phyloP scores from a whole-genome alignment of 2,329 filamentous ascomycete genomes.

The Penicillium hordei region DNA sequence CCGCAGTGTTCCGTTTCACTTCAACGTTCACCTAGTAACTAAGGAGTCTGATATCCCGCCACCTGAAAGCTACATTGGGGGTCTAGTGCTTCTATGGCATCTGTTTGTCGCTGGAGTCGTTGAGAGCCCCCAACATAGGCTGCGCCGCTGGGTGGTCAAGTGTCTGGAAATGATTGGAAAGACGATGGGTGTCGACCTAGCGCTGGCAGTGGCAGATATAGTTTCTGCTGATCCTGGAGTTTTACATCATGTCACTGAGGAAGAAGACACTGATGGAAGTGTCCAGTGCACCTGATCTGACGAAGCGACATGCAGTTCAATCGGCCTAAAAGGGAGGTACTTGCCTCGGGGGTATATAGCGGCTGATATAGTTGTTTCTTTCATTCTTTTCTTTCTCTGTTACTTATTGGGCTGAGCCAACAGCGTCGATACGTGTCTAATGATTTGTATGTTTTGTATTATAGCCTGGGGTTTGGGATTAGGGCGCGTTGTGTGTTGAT shows the following conservation, averaged over 20 bases:
- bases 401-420: background rate
- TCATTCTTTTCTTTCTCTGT: background rate
- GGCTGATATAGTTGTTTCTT: background rate
- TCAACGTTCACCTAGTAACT: slow-evolving; percentile 27
- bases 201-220: slow-evolving; percentile 37
- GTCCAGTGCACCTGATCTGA: background rate
- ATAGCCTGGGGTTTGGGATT: background rate
- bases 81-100: slow-evolving; percentile 40
- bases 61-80: slow-evolving; percentile 33
- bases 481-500: background rate
- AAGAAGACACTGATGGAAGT: slow-evolving; percentile 18
- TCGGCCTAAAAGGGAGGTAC: background rate
- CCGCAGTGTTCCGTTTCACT: slow-evolving; percentile 38
- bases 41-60: slow-evolving; percentile 17
- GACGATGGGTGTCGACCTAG: slow-evolving; percentile 41
- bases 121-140: slow-evolving; percentile 27
- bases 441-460: background rate
- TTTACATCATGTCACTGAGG: slow-evolving; percentile 23
- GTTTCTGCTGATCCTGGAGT: slow-evolving; percentile 30
- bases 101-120: slow-evolving; percentile 38
- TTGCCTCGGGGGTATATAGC: background rate
- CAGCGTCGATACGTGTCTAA: background rate
- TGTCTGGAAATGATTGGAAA: slow-evolving; percentile 37
- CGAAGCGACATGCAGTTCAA: background rate
- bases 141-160: slow-evolving; percentile 35